These are phyloP conservation scores for Xylaria sp. DNA, from an alignment of 2,329 filamentous ascomycete species.

Conservation along the genomic window DNA sequence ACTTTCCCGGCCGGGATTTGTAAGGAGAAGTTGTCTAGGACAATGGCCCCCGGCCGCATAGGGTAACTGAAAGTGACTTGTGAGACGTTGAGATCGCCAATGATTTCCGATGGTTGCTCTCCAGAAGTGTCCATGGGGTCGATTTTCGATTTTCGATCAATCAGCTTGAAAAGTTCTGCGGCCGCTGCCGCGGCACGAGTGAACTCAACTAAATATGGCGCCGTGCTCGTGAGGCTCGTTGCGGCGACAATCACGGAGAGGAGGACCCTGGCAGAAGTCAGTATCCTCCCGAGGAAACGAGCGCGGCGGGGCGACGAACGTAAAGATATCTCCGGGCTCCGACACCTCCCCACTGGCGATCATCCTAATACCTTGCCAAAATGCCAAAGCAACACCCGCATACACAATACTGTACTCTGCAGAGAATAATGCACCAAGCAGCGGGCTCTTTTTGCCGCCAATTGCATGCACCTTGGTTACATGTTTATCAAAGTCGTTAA, in stretches of 20 bases:
- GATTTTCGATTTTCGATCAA: background rate
- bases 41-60: slow-evolving; percentile 62
- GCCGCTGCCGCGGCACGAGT: background rate
- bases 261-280: background rate
- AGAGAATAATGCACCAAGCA: background rate
- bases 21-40: slow-evolving; percentile 44
- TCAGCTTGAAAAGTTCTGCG: background rate
- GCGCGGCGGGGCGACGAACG: background rate
- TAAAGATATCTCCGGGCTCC: background rate
- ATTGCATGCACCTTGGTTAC: background rate
- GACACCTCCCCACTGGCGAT: background rate
- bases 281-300: background rate
- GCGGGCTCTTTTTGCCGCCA: background rate
- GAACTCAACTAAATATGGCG: background rate
- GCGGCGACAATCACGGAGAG: background rate
- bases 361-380: background rate
- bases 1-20: slow-evolving; percentile 64
- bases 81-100: background rate
- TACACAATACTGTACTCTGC: background rate
- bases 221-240: background rate
- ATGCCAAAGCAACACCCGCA: background rate
- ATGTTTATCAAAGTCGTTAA: background rate
- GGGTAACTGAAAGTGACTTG: slow-evolving; percentile 56
- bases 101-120: background rate
- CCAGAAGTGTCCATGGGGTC: background rate